Base-by-base conservation (phyloP, 805 yeast species). In the Lipomyces mesembrius region DNA sequence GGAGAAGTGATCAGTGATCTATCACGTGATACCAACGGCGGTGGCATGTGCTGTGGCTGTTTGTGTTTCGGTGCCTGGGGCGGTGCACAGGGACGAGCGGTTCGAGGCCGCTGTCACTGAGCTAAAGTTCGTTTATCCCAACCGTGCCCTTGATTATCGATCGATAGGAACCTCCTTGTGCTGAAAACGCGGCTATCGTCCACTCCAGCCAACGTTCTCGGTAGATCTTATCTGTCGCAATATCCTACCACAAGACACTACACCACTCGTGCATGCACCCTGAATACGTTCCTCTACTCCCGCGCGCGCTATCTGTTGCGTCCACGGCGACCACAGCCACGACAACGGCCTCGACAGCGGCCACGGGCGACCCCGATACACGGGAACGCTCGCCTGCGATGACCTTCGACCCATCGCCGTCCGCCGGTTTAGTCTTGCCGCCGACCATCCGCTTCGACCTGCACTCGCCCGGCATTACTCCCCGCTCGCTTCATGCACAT, bases 391-490 rank as follows among this genome's bases (percentile, higher is more conserved):
- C 59, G 22, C 59, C 59, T 12, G 59, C 49, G 8, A n/a, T 20
- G 34, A 25, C 55, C 14, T 52, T 52, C 55, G 55, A 52, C 12
- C 34, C 29, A 14, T 29, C 55, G 27, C 46, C 12, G 34, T 46
- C 35, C 56, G 29, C 56, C 25, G 51, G 22, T 1, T 54, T 60
- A 14, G 52, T 32, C 7, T 39, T 46, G 3, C 66, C 65, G 22
- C 71, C 67, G 37, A 55, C 59, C 35, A 54, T 70, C 32, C 65
- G 73, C 29, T 61, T 63, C 22, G 73, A 70, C 59, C 60, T 70
- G 57, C 71, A 70, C 54, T 70, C 72, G 25, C 73, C 73, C 25
- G 70, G 72, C 32, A 29, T 70, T 34, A 61, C 65, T 2, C 73
- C 68, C 2, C 65, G 66, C 8, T 22, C 64, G 11, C 17, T 61